A percentile compares a stretch with the other conserved stretches of the same genome.
Evolutionary conservation across 2,329 filamentous ascomycete species (phyloP).

Genomic region (Penicillium crustosum): DNA sequence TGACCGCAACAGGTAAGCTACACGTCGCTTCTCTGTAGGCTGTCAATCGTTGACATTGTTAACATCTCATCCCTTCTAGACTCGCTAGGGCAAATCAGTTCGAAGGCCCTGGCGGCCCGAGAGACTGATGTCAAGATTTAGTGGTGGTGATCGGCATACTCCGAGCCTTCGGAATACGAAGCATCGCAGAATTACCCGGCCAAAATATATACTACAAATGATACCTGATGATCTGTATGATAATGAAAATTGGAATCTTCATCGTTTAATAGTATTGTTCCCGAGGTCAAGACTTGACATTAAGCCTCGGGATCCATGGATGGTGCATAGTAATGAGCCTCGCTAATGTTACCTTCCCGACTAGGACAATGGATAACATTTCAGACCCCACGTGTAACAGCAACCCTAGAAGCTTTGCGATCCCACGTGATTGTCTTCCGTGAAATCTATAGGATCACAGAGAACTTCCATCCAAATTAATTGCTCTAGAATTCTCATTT

Average conservation of each 20-base stretch:
- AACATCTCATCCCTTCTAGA: conserved; percentile 19
- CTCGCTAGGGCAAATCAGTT: conserved; percentile 39
- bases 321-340: not conserved
- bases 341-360: not conserved
- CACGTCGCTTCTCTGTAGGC: not conserved
- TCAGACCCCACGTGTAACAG: not conserved
- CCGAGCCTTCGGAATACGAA: conserved; percentile 23
- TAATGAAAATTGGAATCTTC: not conserved
- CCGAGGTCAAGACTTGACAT: not conserved
- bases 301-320: too few species aligned
- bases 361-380: not conserved
- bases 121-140: conserved; percentile 34
- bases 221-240: conserved; percentile 10
- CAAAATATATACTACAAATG: conserved; percentile 14
- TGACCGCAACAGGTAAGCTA: conserved; percentile 38
- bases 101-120: conserved; percentile 37
- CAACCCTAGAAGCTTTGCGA: not conserved
- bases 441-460: not conserved
- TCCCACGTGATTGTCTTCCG: not conserved
- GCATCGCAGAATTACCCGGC: conserved; percentile 19
- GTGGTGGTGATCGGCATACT: conserved; percentile 25
- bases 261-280: not conserved
- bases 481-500: not conserved
- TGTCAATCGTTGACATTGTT: not conserved
- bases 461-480: not conserved